phyloP scores from a whole-genome alignment of 2,329 filamentous ascomycete species.

The Penicillium expansum region DNA sequence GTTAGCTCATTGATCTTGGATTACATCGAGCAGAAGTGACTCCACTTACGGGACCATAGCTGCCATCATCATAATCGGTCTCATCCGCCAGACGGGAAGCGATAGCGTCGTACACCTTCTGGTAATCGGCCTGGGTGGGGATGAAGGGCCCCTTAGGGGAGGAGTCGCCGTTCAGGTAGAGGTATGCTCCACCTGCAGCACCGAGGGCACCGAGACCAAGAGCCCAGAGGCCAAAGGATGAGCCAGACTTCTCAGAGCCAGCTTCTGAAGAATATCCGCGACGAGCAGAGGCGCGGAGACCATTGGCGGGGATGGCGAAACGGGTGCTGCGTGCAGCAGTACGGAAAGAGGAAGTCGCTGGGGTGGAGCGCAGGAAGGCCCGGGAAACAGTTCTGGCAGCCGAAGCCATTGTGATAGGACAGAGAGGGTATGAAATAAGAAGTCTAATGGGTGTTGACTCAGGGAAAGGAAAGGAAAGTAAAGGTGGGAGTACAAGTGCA shows the following conservation, averaged over 20 bases:
- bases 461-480: slow-evolving; percentile 5
- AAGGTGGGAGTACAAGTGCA: slow-evolving; percentile 8
- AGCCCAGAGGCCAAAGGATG: slow-evolving; percentile 56
- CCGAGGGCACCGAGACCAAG: slow-evolving; percentile 58
- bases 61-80: slow-evolving; percentile 94
- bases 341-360: slow-evolving; percentile 37
- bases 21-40: not conserved
- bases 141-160: slow-evolving; percentile 59
- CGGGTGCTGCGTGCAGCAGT: slow-evolving; percentile 55
- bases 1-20: not conserved
- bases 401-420: slow-evolving; percentile 37
- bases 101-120: slow-evolving; percentile 89
- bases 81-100: slow-evolving; percentile 78
- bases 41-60: slow-evolving; percentile 72
- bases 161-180: slow-evolving; percentile 54
- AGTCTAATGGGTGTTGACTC: slow-evolving; percentile 1
- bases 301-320: slow-evolving; percentile 59
- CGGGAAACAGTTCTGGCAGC: slow-evolving; percentile 44
- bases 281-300: slow-evolving; percentile 70
- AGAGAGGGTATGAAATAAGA: not conserved
- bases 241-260: slow-evolving; percentile 50
- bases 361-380: slow-evolving; percentile 43
- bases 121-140: slow-evolving; percentile 83
- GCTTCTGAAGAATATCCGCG: slow-evolving; percentile 76
- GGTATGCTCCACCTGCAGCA: slow-evolving; percentile 62